Conservation (phyloP, 192 early-diverging fungal genomes). For the Gaertneriomyces sp. region DNA sequence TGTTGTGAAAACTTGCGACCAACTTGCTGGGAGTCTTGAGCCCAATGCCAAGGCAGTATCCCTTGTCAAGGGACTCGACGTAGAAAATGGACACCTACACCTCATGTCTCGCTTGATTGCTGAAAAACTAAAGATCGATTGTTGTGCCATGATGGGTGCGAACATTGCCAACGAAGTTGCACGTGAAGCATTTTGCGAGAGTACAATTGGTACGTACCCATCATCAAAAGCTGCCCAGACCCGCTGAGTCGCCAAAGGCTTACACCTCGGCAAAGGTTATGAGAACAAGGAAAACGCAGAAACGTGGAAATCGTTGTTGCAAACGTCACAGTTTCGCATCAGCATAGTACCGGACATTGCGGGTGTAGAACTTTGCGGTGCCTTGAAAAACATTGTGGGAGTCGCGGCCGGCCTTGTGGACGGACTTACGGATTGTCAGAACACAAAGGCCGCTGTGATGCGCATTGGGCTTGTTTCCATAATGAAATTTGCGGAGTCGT, state of each 20-base stretch:
- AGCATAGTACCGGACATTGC: constrained; percentile 72
- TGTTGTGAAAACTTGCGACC: constrained; percentile 70
- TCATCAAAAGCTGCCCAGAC: no score
- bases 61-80: constrained; percentile 85
- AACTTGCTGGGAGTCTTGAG: constrained; percentile 68
- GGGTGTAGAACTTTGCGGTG: constrained; percentile 94
- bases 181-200: constrained; percentile 87
- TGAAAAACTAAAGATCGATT: constrained; percentile 66
- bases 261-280: constrained; percentile 35
- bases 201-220: constrained; percentile 64
- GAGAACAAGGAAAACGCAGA: constrained; percentile 62
- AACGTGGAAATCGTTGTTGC: constrained; percentile 73
- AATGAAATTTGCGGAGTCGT: constrained; percentile 81
- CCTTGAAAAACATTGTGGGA: constrained; percentile 94
- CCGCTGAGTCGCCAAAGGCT: no score
- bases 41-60: constrained; percentile 78
- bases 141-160: constrained; percentile 83
- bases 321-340: constrained; percentile 84
- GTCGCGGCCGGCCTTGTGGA: constrained; percentile 94
- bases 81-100: constrained; percentile 64
- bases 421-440: constrained; percentile 83
- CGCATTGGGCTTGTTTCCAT: constrained; percentile 91
- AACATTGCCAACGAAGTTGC: constrained; percentile 97
- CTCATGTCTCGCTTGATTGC: constrained; percentile 77
- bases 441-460: constrained; percentile 96